Evolutionary conservation across 345 rosid species (phyloP).

Genomic region (Salix suchowensis): DNA sequence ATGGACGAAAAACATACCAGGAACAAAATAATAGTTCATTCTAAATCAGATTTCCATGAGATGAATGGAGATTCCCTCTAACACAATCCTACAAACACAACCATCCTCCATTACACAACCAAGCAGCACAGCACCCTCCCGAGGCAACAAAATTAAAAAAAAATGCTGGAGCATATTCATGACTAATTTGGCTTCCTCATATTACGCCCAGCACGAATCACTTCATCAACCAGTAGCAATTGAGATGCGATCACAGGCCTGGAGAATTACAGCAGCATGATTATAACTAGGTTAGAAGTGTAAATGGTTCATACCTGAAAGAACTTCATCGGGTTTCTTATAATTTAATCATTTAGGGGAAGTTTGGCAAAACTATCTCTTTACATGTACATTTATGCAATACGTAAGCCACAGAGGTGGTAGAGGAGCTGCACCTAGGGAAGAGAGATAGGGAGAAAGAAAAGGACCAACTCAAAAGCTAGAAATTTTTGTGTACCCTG

Average conservation of each 20-base stretch:
- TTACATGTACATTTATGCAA: not conserved
- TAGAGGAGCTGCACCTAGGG: not conserved
- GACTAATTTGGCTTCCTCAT: conserved; percentile 86
- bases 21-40: not conserved
- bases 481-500: conserved; percentile 47
- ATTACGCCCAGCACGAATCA: conserved; percentile 91
- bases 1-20: not conserved
- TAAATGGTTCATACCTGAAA: not conserved
- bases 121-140: not conserved
- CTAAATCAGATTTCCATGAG: conserved; percentile 11
- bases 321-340: not conserved
- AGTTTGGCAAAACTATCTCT: not conserved
- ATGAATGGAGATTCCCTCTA: not conserved
- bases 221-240: conserved; percentile 92
- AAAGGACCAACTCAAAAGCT: not conserved
- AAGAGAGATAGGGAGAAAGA: too few relatives aligned
- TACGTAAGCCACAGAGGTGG: too few relatives aligned
- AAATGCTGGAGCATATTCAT: not conserved
- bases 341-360: not conserved
- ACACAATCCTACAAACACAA: not conserved
- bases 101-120: conserved; percentile 2
- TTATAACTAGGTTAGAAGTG: not conserved
- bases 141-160: not conserved
- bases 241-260: conserved; percentile 96
- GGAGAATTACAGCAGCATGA: conserved; percentile 19